phyloP scores from a whole-genome alignment of 192 early-diverging fungal genomes.

The Backusella psychrophila region DNA sequence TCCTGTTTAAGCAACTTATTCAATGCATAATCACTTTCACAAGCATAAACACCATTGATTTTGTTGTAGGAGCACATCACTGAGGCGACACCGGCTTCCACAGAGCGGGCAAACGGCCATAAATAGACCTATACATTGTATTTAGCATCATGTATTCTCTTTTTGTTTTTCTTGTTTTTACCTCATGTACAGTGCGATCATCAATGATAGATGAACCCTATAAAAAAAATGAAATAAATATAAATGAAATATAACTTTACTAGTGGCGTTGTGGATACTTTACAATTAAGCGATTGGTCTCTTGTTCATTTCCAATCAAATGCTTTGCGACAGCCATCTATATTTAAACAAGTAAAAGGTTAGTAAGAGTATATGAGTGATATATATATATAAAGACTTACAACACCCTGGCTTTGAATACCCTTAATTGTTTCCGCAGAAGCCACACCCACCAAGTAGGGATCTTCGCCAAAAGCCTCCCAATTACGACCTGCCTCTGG shows the following conservation, averaged over 20 bases:
- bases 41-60: constrained; percentile 55
- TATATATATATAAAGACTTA: constrained; percentile 5
- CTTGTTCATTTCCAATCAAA: constrained; percentile 35
- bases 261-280: neutral
- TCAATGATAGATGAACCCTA: constrained; percentile 41
- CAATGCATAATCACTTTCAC: constrained; percentile 49
- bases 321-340: constrained; percentile 35
- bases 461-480: constrained; percentile 36
- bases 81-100: constrained; percentile 57
- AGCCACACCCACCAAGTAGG: constrained; percentile 26
- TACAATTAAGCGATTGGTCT: constrained; percentile 19
- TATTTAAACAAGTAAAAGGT: neutral
- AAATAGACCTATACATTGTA: constrained; percentile 25
- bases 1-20: constrained; percentile 50
- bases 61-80: constrained; percentile 67
- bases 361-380: neutral
- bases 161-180: constrained; percentile 18
- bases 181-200: constrained; percentile 51
- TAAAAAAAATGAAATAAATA: neutral
- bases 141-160: neutral
- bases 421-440: constrained; percentile 27
- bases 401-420: constrained; percentile 24
- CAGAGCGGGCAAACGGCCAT: constrained; percentile 52
- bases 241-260: neutral
- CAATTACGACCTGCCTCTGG: constrained; percentile 30